These are phyloP conservation scores for Eucalyptus sideroxylon DNA, from an alignment of 345 rosid genomes.

Conservation along the genomic window DNA sequence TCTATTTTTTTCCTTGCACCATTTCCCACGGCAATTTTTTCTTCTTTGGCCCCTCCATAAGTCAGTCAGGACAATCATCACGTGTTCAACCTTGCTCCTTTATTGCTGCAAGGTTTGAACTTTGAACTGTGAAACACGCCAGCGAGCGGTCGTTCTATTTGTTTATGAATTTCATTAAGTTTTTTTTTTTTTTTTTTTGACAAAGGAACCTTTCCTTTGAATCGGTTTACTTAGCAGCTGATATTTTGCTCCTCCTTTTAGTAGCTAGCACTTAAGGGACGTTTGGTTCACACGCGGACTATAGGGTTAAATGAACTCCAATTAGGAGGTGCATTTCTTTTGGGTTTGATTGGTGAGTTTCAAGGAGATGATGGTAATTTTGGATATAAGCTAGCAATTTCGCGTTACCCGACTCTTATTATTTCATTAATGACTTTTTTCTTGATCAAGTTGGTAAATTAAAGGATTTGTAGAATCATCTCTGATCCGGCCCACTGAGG, in stretches of 20 bases:
- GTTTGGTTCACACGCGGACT: not conserved
- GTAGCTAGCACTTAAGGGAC: not conserved
- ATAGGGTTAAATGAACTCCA: not conserved
- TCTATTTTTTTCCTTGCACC: not conserved
- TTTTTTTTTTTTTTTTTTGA: not conserved
- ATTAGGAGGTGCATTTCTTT: not conserved
- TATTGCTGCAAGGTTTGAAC: not conserved
- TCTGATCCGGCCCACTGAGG: not conserved
- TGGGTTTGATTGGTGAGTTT: not conserved
- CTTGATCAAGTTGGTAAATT: not conserved
- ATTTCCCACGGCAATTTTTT: not conserved
- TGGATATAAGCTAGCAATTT: not conserved
- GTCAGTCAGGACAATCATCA: not conserved
- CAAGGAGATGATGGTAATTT: not conserved
- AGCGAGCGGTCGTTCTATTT: not conserved
- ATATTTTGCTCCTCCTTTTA: not conserved
- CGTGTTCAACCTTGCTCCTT: not conserved
- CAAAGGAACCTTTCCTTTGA: not conserved
- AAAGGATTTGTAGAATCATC: not conserved
- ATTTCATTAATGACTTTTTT: not conserved
- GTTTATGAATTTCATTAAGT: not conserved
- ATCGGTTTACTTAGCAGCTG: not conserved
- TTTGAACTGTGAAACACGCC: not conserved
- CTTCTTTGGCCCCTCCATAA: not conserved
- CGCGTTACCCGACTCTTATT: fast-evolving